Evolutionary conservation across 352 stramenopile genomes (phyloP).

Genomic region (Globisporangium paroecandrum): DNA sequence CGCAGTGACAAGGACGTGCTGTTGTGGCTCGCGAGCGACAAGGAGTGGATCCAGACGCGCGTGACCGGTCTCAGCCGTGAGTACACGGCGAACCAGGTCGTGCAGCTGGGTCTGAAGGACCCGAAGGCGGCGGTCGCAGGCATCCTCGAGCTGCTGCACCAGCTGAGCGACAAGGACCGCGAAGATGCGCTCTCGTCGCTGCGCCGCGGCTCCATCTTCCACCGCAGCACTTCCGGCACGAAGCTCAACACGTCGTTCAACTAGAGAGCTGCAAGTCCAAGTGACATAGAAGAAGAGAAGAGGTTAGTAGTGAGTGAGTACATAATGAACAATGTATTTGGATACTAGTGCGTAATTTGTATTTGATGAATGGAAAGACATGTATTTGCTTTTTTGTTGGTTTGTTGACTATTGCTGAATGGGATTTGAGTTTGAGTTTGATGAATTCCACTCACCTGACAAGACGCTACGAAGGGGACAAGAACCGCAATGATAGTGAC

Average conservation of each 20-base stretch:
- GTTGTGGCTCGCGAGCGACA: constrained; percentile 74
- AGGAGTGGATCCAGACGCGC: constrained; percentile 69
- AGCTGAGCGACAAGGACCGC: constrained; percentile 81
- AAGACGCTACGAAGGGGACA: constrained; percentile 7
- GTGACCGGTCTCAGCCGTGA: constrained; percentile 57
- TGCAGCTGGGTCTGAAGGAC: constrained; percentile 70
- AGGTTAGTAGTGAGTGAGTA: neutral
- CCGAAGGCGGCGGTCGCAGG: constrained; percentile 82
- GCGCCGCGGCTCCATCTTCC: constrained; percentile 85
- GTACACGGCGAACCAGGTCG: constrained; percentile 71
- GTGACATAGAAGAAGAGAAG: constrained; percentile 8
- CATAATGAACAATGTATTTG: neutral
- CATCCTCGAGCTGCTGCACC: constrained; percentile 80
- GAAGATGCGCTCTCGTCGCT: constrained; percentile 77
- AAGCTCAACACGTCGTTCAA: constrained; percentile 33
- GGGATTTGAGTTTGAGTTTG: constrained; percentile 1
- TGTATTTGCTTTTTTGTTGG: constrained; percentile 9
- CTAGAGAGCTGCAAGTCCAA: neutral
- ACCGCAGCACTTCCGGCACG: constrained; percentile 52
- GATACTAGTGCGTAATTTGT: neutral
- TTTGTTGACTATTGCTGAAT: neutral
- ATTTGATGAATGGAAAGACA: constrained; percentile 11
- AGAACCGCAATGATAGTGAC: neutral
- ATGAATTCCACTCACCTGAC: constrained; percentile 1
- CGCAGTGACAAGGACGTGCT: constrained; percentile 76